These are phyloP conservation scores for Plasmodium falciparum DNA, from an alignment of 169 alveolate genomes.

Conservation along the genomic window DNA sequence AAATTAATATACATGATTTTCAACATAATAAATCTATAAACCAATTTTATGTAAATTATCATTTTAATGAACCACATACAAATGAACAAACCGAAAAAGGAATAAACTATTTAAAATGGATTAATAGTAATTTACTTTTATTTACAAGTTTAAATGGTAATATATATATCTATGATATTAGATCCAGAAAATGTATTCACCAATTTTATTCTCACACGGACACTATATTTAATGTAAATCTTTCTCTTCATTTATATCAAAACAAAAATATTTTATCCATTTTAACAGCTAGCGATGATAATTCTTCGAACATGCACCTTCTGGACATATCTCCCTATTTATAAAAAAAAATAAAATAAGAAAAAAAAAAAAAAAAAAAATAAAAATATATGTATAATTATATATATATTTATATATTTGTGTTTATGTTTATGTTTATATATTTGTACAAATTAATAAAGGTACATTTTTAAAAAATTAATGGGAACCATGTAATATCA, in stretches of 20 bases:
- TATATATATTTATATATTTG: no score
- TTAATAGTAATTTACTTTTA: slow-evolving; percentile 43
- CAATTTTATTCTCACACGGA: slow-evolving; percentile 67
- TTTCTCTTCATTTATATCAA: slow-evolving; percentile 54
- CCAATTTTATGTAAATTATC: slow-evolving; percentile 39
- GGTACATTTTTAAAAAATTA: no score
- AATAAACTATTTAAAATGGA: slow-evolving; percentile 57
- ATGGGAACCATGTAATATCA: no score
- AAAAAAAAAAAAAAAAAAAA: no score
- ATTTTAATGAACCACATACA: slow-evolving; percentile 20
- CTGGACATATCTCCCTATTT: slow-evolving; percentile 24
- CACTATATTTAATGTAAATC: slow-evolving; percentile 57
- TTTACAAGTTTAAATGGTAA: slow-evolving; percentile 74
- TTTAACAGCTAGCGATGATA: slow-evolving; percentile 69
- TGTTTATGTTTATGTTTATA: no score
- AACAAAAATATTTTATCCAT: slow-evolving; percentile 41
- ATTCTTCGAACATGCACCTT: slow-evolving; percentile 54
- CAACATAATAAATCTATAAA: slow-evolving; percentile 51
- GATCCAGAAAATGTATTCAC: slow-evolving; percentile 57
- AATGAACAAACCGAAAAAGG: slow-evolving; percentile 51
- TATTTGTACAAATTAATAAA: no score
- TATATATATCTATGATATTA: slow-evolving; percentile 60
- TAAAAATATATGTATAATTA: no score
- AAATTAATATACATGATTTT: slow-evolving; percentile 36
- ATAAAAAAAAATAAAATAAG: no score